These are phyloP conservation scores for Leccinum variicolor DNA, from an alignment of 768 basidiomycete species.

Conservation along the genomic window DNA sequence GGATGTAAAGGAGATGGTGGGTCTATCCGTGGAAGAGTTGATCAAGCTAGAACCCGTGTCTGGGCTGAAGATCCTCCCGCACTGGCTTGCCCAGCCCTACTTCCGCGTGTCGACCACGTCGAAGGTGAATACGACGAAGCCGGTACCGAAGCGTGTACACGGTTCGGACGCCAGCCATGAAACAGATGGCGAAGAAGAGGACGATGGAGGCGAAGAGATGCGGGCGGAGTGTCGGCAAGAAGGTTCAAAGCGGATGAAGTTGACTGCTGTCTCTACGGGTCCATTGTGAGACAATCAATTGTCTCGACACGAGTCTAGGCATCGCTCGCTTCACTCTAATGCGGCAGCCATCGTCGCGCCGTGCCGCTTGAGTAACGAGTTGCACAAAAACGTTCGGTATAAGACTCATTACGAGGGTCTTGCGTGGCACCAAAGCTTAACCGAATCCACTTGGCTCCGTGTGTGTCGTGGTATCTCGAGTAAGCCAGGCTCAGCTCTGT, in stretches of 20 bases:
- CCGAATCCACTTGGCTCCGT: neutral
- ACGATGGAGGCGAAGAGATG: neutral
- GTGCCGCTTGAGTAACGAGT: neutral
- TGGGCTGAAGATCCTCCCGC: constrained; percentile 54
- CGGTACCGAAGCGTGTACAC: constrained; percentile 9
- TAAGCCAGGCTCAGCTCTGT: too few species aligned
- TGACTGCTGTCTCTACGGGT: neutral
- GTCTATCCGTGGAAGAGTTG: constrained; percentile 33
- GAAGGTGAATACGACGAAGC: neutral
- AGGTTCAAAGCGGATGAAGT: constrained; percentile 8
- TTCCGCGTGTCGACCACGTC: constrained; percentile 28
- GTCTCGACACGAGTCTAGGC: neutral
- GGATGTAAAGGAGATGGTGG: constrained; percentile 40
- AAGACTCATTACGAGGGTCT: neutral
- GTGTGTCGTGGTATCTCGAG: too few species aligned
- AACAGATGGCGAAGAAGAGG: neutral
- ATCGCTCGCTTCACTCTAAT: neutral
- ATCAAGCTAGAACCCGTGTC: constrained; percentile 42
- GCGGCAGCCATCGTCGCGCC: neutral
- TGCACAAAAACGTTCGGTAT: neutral
- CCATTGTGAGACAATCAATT: neutral
- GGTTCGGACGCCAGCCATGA: neutral
- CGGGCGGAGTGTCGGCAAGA: neutral
- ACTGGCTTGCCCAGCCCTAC: constrained; percentile 74
- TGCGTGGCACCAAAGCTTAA: neutral